Conservation (phyloP, 257 asterid genomes). For the Nicotiana sylvestris region DNA sequence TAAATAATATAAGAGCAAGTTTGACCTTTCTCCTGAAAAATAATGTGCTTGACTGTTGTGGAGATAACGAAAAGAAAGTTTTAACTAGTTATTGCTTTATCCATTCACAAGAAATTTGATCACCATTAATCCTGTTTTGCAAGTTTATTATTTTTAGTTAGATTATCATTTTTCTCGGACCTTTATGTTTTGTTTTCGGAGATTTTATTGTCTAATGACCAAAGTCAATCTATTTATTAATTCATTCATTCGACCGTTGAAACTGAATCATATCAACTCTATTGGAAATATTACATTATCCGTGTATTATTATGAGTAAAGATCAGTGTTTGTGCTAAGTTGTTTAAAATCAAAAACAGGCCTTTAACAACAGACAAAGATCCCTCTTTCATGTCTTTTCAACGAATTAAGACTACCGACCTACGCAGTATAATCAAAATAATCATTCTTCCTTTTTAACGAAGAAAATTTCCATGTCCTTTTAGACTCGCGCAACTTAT, state of each 20-base stretch:
- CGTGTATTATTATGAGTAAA: neutral
- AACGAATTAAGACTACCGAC: neutral
- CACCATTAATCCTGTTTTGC: neutral
- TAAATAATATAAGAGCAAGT: too few species aligned
- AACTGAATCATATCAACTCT: neutral
- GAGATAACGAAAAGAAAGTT: too few species aligned
- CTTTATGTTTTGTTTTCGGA: neutral
- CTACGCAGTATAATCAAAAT: neutral
- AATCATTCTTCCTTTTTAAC: neutral
- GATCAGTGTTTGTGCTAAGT: too few species aligned
- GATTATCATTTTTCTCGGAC: neutral
- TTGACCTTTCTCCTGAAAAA: too few species aligned
- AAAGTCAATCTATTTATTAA: too few species aligned
- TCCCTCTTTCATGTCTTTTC: slow-evolving; percentile 5
- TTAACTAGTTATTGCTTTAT: neutral
- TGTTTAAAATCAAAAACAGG: neutral
- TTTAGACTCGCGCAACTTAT: neutral
- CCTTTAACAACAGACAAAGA: neutral
- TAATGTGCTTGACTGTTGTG: neutral
- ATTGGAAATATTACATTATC: neutral
- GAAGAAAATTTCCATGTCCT: neutral
- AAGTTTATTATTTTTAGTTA: too few species aligned
- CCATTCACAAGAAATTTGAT: neutral
- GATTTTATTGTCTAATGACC: neutral
- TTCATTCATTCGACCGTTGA: neutral